Conservation (phyloP, 352 stramenopile species). For the Blastocystis hominis region DNA sequence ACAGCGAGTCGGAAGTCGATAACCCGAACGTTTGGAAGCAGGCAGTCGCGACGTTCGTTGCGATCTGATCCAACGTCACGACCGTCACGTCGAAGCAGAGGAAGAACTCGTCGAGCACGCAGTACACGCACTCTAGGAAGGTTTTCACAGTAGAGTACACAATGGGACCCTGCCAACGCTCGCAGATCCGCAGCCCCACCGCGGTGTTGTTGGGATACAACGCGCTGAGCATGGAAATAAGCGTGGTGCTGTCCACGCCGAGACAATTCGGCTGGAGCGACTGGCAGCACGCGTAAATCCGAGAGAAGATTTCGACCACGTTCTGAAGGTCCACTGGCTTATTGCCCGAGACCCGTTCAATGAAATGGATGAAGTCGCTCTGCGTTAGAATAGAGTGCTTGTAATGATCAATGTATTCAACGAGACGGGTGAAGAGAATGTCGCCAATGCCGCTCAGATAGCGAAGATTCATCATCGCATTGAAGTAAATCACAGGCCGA, state of each 20-base stretch:
- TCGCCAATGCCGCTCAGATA: background rate
- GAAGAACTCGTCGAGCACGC: conserved; percentile 40
- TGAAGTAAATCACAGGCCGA: background rate
- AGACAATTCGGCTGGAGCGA: background rate
- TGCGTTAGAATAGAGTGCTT: background rate
- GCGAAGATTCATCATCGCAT: background rate
- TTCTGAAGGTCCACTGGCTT: background rate
- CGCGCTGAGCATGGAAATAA: background rate
- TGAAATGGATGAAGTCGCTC: background rate
- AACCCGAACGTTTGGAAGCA: background rate
- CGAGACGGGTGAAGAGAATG: background rate
- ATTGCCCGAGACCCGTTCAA: background rate
- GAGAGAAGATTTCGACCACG: background rate
- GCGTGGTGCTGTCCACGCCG: background rate
- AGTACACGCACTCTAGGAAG: background rate
- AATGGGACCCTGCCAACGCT: background rate
- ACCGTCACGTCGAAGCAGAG: conserved; percentile 16
- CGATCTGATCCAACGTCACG: background rate
- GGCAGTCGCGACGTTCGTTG: background rate
- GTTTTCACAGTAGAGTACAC: background rate
- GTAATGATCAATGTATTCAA: background rate
- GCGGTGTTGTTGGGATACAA: background rate
- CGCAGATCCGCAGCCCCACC: background rate
- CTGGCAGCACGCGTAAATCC: background rate
- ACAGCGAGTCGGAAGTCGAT: background rate